phyloP scores from a whole-genome alignment of 1,284 basidiomycete genomes.

The Rhodotorula sp. region DNA sequence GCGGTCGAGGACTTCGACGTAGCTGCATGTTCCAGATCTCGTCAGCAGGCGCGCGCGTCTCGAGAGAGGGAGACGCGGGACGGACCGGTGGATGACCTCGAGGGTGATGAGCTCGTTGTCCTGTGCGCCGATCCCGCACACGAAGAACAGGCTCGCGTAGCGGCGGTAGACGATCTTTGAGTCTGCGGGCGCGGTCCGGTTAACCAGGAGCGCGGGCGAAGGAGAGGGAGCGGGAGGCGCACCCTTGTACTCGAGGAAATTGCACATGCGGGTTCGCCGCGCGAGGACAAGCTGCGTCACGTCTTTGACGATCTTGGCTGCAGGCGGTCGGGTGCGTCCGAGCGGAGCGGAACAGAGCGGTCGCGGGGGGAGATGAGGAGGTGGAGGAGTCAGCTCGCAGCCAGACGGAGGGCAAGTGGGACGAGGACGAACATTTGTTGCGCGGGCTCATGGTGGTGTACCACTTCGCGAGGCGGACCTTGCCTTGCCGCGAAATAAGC shows the following conservation, averaged over 20 bases:
- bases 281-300: slow-evolving; percentile 98
- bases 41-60: too few species aligned
- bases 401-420: background rate
- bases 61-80: background rate
- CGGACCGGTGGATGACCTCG: slow-evolving; percentile 85
- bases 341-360: background rate
- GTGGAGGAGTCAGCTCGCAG: background rate
- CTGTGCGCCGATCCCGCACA: slow-evolving; percentile 80
- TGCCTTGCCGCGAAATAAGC: slow-evolving; percentile 62
- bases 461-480: slow-evolving; percentile 98
- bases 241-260: slow-evolving; percentile 99
- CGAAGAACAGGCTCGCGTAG: slow-evolving; percentile 98
- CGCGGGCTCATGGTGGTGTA: slow-evolving; percentile 94
- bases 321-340: fast-evolving
- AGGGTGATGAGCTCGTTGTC: slow-evolving; percentile 93
- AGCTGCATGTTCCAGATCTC: slow-evolving; percentile 53
- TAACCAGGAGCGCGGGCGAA: too few species aligned
- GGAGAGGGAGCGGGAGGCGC: slow-evolving; percentile 39
- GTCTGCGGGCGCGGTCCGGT: slow-evolving; percentile 23
- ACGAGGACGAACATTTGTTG: slow-evolving; percentile 64
- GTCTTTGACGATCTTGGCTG: slow-evolving; percentile 93
- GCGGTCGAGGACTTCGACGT: slow-evolving; percentile 96
- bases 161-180: slow-evolving; percentile 92
- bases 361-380: background rate
- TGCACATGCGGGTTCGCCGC: slow-evolving; percentile 95